Base-by-base conservation (phyloP, 2,329 filamentous ascomycete genomes). In the Pseudopyrenochaeta lycopersici region DNA sequence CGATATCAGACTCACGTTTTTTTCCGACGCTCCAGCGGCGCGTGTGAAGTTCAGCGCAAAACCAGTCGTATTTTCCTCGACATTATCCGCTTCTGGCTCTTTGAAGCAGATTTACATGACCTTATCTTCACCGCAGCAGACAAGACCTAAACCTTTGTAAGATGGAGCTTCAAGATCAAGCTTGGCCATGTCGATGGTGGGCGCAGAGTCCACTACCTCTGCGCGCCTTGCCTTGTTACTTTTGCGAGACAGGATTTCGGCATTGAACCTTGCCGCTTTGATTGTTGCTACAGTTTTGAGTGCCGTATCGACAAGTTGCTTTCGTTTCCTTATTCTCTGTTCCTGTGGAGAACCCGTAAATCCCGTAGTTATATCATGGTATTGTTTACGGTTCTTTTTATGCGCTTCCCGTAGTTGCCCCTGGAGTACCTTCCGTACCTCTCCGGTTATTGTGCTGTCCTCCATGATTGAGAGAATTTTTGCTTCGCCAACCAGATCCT, bases 21-120 rank as follows among this genome's bases (percentile, higher is more conserved):
- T 60, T 10, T 41, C 11, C 12, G 62, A 68, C 10, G 52, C 47
- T 46, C 68, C 71, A 18, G 70, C 71, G 15, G 71, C 71, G 6
- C 73, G 64, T 4, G 71, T 70, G 29, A 72, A 73, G 46, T 74
- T 68, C 44, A 73, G 67, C 5, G 70, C 71, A 38, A 74, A 74
- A 50, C 74, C 67, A 14, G 58, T 66, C 4, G 72, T 74, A 49
- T 74, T 75, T 31, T 63, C 59, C 4, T 60, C 62, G 1, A 18
- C 48, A n/a, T 67, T 55, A 5, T 58, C 61, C 3, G 56, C 21
- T 9, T 66, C 60, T 2, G 64, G 52, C 11, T 60, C 49, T 46
- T 74, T 74, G 35, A 75, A 53, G 17, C 64, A 71, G 32, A 75
- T 67, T 1, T 67, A 70, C 71, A 74, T 72, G 44, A 73, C 52